Base-by-base conservation (phyloP, 2,329 filamentous ascomycete genomes). In the Cercospora berteroae region DNA sequence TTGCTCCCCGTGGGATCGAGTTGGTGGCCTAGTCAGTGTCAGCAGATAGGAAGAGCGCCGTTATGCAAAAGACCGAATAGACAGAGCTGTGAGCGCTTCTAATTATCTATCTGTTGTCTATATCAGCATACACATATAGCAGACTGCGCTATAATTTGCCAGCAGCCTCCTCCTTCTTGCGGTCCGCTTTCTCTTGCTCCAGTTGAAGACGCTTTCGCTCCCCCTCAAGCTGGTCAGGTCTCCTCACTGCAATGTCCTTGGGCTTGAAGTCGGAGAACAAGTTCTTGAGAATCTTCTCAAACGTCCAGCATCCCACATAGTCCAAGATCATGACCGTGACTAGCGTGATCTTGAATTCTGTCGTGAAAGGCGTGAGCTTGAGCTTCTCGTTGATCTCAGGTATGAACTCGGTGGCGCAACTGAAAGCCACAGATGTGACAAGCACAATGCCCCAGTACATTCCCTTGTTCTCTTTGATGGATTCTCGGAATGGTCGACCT, bases 401-500 rank as follows among this genome's bases (percentile, higher is more conserved):
- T 59, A 98, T 85, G 75, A 99, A 93, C 79, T 99, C 95, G 1
- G 94, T 96, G 6, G 94, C 94, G 81, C 94, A 97, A 57, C 90
- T 90, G 80, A 99, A 98, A 5, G 95, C 94, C 31, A 99, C 91
- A 50, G 85, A 93, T 0, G 93, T 92, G 16, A 97, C 94, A 71
- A 91, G 90, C 48, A 99, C 83, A 65, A 99, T 93, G 67, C 95
- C 95, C 85, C 91, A 99, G 83, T 95, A 99, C 95, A 99, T 99
- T 79, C 92, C 93, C 80, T 89, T 91, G 84, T 99, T 99, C 82
- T 97, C 95, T 5, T 91, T 90, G 72, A 99, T 93, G 23, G 91
- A 91, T 82, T 99, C 95, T 68, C 95, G 92, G 90, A 99, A 99
- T 12, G 95, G 95, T 9, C 95, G 91, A 67, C 95, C 95, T 81